Evolutionary conservation across 2,329 filamentous ascomycete genomes (phyloP), one percentile per base, ranked within the genome.

Genomic region (Xylaria digitata): DNA sequence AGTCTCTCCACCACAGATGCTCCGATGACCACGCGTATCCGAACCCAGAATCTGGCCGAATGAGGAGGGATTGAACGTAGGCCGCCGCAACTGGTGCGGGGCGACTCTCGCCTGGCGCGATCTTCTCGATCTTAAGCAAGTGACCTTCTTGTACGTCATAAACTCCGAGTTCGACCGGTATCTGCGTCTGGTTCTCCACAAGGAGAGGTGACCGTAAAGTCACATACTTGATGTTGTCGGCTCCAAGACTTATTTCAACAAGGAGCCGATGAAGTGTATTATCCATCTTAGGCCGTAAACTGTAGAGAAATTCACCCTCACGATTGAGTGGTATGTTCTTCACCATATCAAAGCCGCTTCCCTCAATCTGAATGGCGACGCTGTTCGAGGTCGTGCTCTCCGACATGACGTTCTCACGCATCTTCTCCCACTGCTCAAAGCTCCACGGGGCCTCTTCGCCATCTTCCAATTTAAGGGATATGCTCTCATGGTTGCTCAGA

Each of bases 161-260:
- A 17, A 99, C 89, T 17, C 96, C 96, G 23, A 99, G 80, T 78
- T 99, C 96, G 15, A 99, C 90, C 0, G 96, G 95, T 49, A 99
- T 97, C 76, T 99, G 93, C 0, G 96, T 99, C 70, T 96, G 92
- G 79, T 99, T 99, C 77, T 99, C 96, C 7, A 99, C 89, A 0
- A 97, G 82, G 1, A 99, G 82, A 0, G 96, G 96, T 19, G 95
- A 98, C 30, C 96, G 89, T 75, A 99, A 90, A 1, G 94, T 99
- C 75, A 99, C 96, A 77, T 97, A 96, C 82, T 99, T 99, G 81
- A 99, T 92, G 75, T 98, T 98, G 82, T 99, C 95, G 0, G 88
- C 82, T n/a, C 94, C 96, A 26, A 99, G 85, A 60, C 88, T 93
- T 60, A 99, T 91, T 64, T 99, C 96, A 0, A 98, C 94, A 26